Evolutionary conservation across 1,284 basidiomycete genomes (phyloP).

Genomic region (Mycena sp.): DNA sequence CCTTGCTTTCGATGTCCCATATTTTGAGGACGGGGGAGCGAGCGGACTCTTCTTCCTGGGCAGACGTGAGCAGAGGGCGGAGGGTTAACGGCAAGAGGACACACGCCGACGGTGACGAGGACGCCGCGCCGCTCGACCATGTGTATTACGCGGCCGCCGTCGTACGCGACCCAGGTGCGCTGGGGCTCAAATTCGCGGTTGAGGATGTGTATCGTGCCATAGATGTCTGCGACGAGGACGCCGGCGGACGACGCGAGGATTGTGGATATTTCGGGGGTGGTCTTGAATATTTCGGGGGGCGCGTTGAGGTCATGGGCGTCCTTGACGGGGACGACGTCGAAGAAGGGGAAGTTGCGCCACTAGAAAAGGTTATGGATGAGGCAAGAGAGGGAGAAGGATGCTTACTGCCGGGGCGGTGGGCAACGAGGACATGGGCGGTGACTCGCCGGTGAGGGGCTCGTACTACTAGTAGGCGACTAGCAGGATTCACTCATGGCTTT

Average conservation of each 20-base stretch:
- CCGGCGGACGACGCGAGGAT: constrained; percentile 69
- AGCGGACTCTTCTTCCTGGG: constrained; percentile 81
- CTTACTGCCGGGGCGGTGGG: constrained; percentile 28
- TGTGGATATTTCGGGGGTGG: constrained; percentile 76
- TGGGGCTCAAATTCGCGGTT: constrained; percentile 77
- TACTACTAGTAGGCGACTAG: too few relatives aligned
- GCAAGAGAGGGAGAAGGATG: neutral
- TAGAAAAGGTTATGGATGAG: constrained; percentile 39
- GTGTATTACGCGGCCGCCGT: constrained; percentile 81
- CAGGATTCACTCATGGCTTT: too few relatives aligned
- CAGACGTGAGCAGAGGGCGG: constrained; percentile 27
- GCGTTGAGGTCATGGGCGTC: constrained; percentile 82
- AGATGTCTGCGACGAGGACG: constrained; percentile 81
- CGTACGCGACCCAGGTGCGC: constrained; percentile 78
- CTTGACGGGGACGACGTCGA: constrained; percentile 78
- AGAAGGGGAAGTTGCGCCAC: constrained; percentile 91
- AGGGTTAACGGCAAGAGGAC: too few relatives aligned
- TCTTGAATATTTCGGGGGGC: constrained; percentile 82
- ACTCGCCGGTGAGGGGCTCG: too few relatives aligned
- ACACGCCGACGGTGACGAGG: constrained; percentile 85
- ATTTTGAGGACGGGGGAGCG: constrained; percentile 88
- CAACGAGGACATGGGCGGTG: constrained; percentile 28
- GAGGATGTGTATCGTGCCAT: constrained; percentile 82
- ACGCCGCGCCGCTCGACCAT: constrained; percentile 83
- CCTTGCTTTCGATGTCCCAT: constrained; percentile 89